These are phyloP conservation scores for Penicillium vulpinum DNA, from an alignment of 2,329 filamentous ascomycete species.

Conservation along the genomic window DNA sequence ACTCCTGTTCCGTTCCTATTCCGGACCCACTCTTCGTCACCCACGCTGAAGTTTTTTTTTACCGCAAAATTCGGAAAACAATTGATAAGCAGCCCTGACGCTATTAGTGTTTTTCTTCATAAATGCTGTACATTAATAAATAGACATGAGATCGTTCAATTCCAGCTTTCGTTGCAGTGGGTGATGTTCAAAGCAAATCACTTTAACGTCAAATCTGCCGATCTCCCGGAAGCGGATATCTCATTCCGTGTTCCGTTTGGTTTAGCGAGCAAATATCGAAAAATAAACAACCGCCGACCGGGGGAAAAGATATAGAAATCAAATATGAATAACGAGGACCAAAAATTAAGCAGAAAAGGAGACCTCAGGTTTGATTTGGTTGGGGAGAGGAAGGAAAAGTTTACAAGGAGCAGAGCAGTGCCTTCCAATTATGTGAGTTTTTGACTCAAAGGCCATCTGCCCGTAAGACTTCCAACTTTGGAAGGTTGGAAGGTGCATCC, in stretches of 20 bases:
- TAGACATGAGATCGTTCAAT: background rate
- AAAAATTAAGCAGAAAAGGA: too few relatives aligned
- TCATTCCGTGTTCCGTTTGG: background rate
- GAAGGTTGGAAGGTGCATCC: too few relatives aligned
- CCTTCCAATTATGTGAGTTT: background rate
- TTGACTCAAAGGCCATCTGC: background rate
- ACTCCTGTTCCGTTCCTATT: background rate
- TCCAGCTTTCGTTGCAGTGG: background rate
- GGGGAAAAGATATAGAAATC: too few relatives aligned
- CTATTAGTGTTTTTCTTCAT: background rate
- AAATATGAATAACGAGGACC: too few relatives aligned
- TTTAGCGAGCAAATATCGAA: background rate
- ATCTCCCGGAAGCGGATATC: background rate
- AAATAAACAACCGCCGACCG: background rate
- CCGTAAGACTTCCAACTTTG: background rate
- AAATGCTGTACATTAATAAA: background rate
- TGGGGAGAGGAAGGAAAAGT: background rate
- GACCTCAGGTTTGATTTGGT: too few relatives aligned
- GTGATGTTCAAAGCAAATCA: background rate
- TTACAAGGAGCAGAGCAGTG: background rate
- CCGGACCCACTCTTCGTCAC: slow-evolving; percentile 1
- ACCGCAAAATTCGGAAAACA: background rate
- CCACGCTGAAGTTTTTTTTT: too few relatives aligned
- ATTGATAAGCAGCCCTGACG: background rate
- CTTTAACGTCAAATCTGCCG: background rate